A percentile compares a stretch with the other conserved stretches of the same genome.
phyloP scores from a whole-genome alignment of 495 filamentous ascomycete genomes.

The Hypoxylon lenormandii region DNA sequence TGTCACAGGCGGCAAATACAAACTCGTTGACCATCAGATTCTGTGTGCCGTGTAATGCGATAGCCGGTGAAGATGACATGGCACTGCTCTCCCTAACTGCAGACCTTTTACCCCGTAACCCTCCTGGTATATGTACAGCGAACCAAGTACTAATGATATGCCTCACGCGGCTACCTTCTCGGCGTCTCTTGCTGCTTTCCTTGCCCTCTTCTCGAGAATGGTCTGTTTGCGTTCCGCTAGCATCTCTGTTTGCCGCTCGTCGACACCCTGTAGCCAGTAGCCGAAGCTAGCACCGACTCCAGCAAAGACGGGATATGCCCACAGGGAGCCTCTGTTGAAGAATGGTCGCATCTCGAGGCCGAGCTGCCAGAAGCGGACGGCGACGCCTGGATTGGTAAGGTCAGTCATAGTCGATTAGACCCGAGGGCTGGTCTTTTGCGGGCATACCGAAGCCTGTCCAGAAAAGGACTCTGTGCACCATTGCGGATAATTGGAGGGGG shows the following conservation, averaged over 20 bases:
- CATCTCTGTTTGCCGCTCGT: slow-evolving; percentile 77
- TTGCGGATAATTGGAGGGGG: slow-evolving; percentile 49
- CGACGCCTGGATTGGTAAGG: slow-evolving; percentile 71
- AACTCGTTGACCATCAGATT: slow-evolving; percentile 13
- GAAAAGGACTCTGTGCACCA: slow-evolving; percentile 84
- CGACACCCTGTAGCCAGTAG: slow-evolving; percentile 92
- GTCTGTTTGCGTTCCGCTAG: slow-evolving; percentile 78
- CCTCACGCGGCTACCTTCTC: slow-evolving; percentile 47
- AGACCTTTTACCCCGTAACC: slow-evolving; percentile 18
- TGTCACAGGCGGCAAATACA: slow-evolving; percentile 9
- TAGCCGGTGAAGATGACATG: slow-evolving; percentile 4
- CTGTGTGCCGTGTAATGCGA: slow-evolving; percentile 6
- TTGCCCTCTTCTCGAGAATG: slow-evolving; percentile 87
- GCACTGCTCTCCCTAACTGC: slow-evolving; percentile 18
- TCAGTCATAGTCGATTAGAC: slow-evolving; percentile 26
- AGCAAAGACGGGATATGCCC: slow-evolving; percentile 92
- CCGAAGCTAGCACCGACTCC: slow-evolving; percentile 88
- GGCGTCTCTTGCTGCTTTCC: slow-evolving; percentile 73
- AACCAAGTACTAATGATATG: slow-evolving; percentile 14
- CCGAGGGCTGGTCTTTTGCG: slow-evolving; percentile 24
- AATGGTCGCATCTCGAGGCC: slow-evolving; percentile 98
- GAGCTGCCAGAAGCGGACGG: slow-evolving; percentile 92
- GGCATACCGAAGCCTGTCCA: slow-evolving; percentile 94
- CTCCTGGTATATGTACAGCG: slow-evolving; percentile 37
- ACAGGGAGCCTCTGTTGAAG: slow-evolving; percentile 79